phyloP scores from a whole-genome alignment of 2,329 filamentous ascomycete species.

The Paramyrothecium sp. region DNA sequence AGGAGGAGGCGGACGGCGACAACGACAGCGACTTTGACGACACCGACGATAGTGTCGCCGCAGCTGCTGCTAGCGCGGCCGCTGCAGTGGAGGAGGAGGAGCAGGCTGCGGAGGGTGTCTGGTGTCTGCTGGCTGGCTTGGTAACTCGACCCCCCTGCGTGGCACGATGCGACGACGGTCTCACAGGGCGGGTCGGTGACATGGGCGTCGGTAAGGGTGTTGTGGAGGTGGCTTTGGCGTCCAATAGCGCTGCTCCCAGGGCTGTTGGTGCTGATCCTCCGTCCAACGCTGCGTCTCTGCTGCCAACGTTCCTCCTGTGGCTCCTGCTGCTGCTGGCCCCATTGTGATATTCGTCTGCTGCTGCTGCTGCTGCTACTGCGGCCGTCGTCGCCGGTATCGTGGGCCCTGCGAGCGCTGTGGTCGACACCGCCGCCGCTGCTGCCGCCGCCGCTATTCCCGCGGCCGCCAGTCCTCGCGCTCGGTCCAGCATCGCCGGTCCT shows the following conservation, averaged over 20 bases:
- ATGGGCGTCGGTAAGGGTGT: background rate
- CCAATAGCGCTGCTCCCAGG: background rate
- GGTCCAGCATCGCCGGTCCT: slow-evolving; percentile 1
- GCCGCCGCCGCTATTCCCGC: background rate
- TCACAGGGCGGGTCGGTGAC: background rate
- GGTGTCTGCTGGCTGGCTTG: background rate
- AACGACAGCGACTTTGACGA: no score
- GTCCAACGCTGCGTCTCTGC: background rate
- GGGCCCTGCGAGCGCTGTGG: background rate
- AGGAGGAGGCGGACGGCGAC: background rate
- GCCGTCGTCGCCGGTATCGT: background rate
- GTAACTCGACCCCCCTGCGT: background rate
- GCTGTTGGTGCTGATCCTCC: background rate
- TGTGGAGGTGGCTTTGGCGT: background rate
- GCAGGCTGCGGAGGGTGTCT: background rate
- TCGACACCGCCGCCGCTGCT: background rate
- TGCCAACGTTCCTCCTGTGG: background rate
- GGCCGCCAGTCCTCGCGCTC: background rate
- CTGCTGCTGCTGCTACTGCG: background rate
- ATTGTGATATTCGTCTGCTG: background rate
- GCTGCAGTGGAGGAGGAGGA: background rate
- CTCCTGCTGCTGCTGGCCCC: background rate
- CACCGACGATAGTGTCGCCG: background rate
- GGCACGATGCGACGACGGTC: background rate
- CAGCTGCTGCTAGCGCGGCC: background rate